Conservation (phyloP, 2,329 filamentous ascomycete species). For the Curvularia eragrostidis region DNA sequence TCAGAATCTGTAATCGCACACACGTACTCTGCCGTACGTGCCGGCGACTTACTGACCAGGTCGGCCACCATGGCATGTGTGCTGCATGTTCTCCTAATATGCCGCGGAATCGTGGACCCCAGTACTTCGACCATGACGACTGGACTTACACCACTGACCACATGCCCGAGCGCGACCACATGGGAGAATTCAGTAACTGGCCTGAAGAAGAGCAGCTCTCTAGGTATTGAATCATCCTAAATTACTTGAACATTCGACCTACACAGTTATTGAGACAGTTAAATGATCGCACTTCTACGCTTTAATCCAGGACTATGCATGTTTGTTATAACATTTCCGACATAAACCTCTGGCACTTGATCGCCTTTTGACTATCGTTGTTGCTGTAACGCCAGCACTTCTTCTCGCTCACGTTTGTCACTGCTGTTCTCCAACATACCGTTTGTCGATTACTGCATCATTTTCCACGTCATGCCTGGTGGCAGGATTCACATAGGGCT, state of each 20-base stretch:
- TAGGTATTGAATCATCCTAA: neutral
- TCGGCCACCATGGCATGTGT: slow-evolving; percentile 21
- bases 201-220: slow-evolving; percentile 19
- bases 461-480: slow-evolving; percentile 17
- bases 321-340: neutral
- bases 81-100: slow-evolving; percentile 18
- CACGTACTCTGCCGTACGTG: slow-evolving; percentile 30
- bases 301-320: neutral
- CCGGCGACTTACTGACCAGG: slow-evolving; percentile 28
- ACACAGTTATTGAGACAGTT: neutral
- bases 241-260: neutral
- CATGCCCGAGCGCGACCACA: slow-evolving; percentile 19
- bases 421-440: slow-evolving; percentile 9
- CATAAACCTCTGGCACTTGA: neutral
- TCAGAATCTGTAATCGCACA: slow-evolving; percentile 29
- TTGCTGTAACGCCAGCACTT: slow-evolving; percentile 2
- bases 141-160: slow-evolving; percentile 20
- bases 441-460: slow-evolving; percentile 13
- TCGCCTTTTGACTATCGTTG: neutral
- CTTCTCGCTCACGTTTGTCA: slow-evolving; percentile 7
- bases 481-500: slow-evolving; percentile 10
- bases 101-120: slow-evolving; percentile 3
- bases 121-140: slow-evolving; percentile 18
- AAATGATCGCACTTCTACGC: neutral
- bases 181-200: slow-evolving; percentile 27